Base-by-base conservation (phyloP, 768 basidiomycete genomes). In the Termitomyces heimii region DNA sequence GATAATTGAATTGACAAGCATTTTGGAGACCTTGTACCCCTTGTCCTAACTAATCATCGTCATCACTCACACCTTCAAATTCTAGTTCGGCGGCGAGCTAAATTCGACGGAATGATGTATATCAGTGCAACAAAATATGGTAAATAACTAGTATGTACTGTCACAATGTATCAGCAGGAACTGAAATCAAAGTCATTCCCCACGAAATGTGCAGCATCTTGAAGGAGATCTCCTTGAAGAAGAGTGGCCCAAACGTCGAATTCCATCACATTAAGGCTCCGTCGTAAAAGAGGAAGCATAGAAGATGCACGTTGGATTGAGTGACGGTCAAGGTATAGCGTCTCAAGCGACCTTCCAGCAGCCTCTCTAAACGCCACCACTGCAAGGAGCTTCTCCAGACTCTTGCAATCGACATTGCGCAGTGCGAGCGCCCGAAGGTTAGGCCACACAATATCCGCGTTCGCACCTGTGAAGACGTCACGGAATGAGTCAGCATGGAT, bases 131-230 rank as follows among this genome's bases (percentile, higher is more conserved):
- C 9, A 32, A 32, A 48, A 48, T n/a, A 48, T 14, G 6, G 7
- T 13, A 2, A 20, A 6, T 34, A 24, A 18, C 3, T 5, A 35
- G 4, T 24, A 1, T n/a, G 28, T 29, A 43, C 22, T 5, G 9
- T 29, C 9, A n/a, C 20, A 47, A 32, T n/a, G 10, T 44, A 48
- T 50, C 14, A 50, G n/a, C 26, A 31, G 6, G 26, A 39, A 40
- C 48, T 14, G 31, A 59, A 61, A 46, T 59, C 57, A 42, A 63
- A 61, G 26, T 61, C 60, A 28, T 56, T 63, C 31, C 60, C 62
- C 14, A 63, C 62, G 34, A 59, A 59, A 42, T 63, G 60, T 20
- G 58, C 39, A 34, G 52, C 45, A 40, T 56, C 53, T 32, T 61
- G 54, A 18, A 56, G 49, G n/a, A 57, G 46, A 32, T 61, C 62